Conservation (phyloP, 225 moss, liverwort and hornwort species). For the Rhytidiadelphus loreus region DNA sequence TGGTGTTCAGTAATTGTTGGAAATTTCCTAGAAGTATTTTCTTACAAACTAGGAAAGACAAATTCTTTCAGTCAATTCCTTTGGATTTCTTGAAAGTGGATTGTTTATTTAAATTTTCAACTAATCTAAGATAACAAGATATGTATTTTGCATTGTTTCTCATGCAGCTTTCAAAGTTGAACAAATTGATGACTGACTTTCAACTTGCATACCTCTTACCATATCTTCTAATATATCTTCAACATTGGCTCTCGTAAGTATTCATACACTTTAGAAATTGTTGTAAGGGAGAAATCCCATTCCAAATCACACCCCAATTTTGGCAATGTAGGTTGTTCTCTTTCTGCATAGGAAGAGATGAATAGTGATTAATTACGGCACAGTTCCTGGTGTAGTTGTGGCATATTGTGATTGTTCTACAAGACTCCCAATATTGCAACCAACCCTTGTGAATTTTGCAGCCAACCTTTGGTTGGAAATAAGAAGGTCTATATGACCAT, state of each 20-base stretch:
- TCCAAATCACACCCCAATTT: too few relatives aligned
- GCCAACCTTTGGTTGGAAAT: too few relatives aligned
- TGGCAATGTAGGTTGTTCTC: too few relatives aligned
- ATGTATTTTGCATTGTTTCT: neutral
- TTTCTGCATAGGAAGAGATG: too few relatives aligned
- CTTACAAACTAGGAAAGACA: neutral
- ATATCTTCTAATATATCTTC: neutral
- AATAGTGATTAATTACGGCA: too few relatives aligned
- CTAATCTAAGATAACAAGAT: neutral
- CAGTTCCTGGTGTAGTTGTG: too few relatives aligned
- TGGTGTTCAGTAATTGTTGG: neutral
- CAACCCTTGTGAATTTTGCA: too few relatives aligned
- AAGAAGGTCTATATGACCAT: too few relatives aligned
- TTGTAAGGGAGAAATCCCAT: too few relatives aligned
- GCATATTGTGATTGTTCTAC: too few relatives aligned
- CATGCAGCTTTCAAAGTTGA: neutral
- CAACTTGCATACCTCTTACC: neutral
- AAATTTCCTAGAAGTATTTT: neutral
- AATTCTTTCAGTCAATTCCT: neutral
- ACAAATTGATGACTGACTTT: neutral
- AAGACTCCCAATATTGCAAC: too few relatives aligned
- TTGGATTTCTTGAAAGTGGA: neutral
- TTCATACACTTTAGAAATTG: neutral
- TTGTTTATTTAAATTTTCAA: neutral
- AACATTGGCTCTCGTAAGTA: neutral